A percentile compares a stretch with the other conserved stretches of the same genome.
Evolutionary conservation across 176 grass and related monocot species (phyloP).

Genomic region (Cenchrus fungigraminus): DNA sequence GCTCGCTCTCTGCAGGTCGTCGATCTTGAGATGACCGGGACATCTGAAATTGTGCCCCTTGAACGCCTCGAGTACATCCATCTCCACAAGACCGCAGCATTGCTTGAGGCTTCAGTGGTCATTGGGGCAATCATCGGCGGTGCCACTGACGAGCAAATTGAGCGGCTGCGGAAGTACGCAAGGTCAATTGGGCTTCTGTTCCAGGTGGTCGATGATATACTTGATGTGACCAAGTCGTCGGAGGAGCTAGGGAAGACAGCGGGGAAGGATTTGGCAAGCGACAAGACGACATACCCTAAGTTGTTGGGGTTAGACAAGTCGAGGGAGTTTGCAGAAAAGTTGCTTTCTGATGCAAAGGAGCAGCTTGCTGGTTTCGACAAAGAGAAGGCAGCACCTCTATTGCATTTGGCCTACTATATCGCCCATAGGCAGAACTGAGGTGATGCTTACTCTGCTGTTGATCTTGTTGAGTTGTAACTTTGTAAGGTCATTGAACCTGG

Average conservation of each 20-base stretch:
- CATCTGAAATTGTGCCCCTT: conserved; percentile 44
- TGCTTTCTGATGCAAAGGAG: conserved; percentile 60
- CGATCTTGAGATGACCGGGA: conserved; percentile 81
- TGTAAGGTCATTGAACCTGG: conserved; percentile 36
- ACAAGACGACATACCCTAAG: conserved; percentile 88
- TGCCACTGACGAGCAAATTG: conserved; percentile 65
- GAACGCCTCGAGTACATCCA: conserved; percentile 86
- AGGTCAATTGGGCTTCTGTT: conserved; percentile 78
- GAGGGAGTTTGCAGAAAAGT: conserved; percentile 62
- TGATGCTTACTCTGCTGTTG: conserved; percentile 40
- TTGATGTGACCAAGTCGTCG: conserved; percentile 79
- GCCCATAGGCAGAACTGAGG: conserved; percentile 68
- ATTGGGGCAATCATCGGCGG: conserved; percentile 75
- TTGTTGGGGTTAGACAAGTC: conserved; percentile 73
- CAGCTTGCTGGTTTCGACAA: conserved; percentile 62
- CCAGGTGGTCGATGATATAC: conserved; percentile 91
- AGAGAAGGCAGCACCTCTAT: conserved; percentile 66
- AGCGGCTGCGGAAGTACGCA: conserved; percentile 59
- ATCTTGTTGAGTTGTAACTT: conserved; percentile 37
- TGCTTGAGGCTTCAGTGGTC: conserved; percentile 81
- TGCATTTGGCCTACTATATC: conserved; percentile 88
- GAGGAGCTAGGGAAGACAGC: conserved; percentile 81
- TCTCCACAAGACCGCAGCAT: conserved; percentile 82
- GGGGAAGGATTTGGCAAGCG: conserved; percentile 78
- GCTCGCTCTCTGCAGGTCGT: conserved; percentile 47